Evolutionary conservation across 306 rosid genomes (phyloP).

Genomic region (Oxytropis ochrocephala): DNA sequence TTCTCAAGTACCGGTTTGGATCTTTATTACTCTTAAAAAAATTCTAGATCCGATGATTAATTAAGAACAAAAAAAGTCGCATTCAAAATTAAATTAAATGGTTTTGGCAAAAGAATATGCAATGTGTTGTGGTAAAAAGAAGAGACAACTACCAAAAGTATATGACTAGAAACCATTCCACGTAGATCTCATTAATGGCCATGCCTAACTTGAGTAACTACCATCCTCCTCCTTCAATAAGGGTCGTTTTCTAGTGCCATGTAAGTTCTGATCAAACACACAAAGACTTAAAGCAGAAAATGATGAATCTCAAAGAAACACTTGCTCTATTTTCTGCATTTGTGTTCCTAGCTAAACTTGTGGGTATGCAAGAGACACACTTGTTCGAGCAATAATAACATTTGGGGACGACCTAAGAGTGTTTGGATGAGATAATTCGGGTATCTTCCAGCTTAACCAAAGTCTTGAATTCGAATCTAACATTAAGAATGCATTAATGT

Average conservation of each 20-base stretch:
- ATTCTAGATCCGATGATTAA: neutral
- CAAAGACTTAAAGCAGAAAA: conserved; percentile 17
- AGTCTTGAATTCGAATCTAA: too few relatives aligned
- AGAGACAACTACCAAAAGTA: neutral
- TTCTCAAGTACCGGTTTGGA: too few relatives aligned
- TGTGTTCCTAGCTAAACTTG: conserved; percentile 30
- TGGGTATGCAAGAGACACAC: conserved; percentile 60
- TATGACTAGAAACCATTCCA: conserved; percentile 25
- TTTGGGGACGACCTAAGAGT: conserved; percentile 68
- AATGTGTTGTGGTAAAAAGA: neutral
- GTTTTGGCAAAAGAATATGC: neutral
- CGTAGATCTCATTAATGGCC: conserved; percentile 44
- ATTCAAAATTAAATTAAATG: neutral
- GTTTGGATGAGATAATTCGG: too few relatives aligned
- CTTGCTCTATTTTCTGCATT: conserved; percentile 36
- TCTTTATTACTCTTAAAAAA: too few relatives aligned
- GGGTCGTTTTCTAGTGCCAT: conserved; percentile 29
- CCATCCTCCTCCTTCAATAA: conserved; percentile 61
- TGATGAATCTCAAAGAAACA: conserved; percentile 32
- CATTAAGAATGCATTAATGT: too few relatives aligned
- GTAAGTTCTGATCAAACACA: conserved; percentile 23
- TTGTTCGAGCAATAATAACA: conserved; percentile 78
- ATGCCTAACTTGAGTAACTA: conserved; percentile 32
- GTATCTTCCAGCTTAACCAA: too few relatives aligned
- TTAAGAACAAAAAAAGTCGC: neutral